These are phyloP conservation scores for Lentinula guzmanii DNA, from an alignment of 768 basidiomycete species.

Conservation along the genomic window DNA sequence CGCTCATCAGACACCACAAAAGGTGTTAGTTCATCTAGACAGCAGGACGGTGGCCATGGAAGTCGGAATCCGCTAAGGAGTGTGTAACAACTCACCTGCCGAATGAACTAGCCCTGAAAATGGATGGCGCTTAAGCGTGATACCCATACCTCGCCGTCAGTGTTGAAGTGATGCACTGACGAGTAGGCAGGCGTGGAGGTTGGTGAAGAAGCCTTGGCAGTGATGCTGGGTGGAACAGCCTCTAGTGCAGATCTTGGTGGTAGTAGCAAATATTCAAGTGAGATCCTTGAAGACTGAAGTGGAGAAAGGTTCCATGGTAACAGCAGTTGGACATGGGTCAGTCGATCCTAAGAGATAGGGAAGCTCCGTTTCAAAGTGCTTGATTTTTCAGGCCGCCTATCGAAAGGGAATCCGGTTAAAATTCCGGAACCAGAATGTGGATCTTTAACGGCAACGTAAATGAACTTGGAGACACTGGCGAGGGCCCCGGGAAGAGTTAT, in stretches of 20 bases:
- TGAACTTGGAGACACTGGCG: constrained; percentile 58
- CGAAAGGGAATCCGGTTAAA: constrained; percentile 77
- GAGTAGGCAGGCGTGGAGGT: constrained; percentile 79
- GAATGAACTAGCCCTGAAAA: constrained; percentile 90
- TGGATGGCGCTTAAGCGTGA: constrained; percentile 86
- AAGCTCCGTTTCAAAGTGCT: constrained; percentile 57
- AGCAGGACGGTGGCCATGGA: constrained; percentile 87
- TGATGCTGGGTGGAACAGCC: constrained; percentile 69
- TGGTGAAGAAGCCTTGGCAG: constrained; percentile 75
- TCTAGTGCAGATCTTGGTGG: constrained; percentile 86
- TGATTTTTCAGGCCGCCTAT: constrained; percentile 60
- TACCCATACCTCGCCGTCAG: constrained; percentile 81
- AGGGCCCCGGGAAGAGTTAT: constrained; percentile 74
- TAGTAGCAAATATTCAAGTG: constrained; percentile 87
- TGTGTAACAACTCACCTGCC: constrained; percentile 88
- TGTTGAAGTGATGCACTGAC: constrained; percentile 64
- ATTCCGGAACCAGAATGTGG: constrained; percentile 75
- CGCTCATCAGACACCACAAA: constrained; percentile 83
- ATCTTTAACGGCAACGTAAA: constrained; percentile 66
- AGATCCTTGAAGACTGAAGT: constrained; percentile 85
- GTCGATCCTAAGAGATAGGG: constrained; percentile 44
- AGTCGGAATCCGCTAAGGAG: constrained; percentile 83
- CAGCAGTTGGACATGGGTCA: constrained; percentile 84
- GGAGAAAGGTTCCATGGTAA: constrained; percentile 86
- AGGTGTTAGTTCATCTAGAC: constrained; percentile 85